A percentile compares a stretch with the other conserved stretches of the same genome.
Evolutionary conservation across 2,329 filamentous ascomycete species (phyloP).

Genomic region (Alternaria dauci): DNA sequence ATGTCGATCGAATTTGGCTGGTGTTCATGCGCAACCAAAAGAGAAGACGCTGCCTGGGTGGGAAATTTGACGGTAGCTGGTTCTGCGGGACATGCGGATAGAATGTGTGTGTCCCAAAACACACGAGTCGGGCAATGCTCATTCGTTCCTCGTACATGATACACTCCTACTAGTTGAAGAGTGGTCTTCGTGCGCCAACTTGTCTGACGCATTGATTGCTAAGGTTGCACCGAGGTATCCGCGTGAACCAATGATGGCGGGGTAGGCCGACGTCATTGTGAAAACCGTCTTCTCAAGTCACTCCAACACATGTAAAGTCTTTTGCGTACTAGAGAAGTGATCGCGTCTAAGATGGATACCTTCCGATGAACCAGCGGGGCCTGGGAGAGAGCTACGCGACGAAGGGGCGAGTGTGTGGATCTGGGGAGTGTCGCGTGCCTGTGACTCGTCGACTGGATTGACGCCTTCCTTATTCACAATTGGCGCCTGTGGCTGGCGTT

Average conservation of each 20-base stretch:
- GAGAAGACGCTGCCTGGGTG: background rate
- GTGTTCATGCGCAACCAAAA: background rate
- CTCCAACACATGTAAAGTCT: background rate
- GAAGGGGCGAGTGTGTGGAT: slow-evolving; percentile 14
- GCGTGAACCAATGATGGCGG: background rate
- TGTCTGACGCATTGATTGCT: background rate
- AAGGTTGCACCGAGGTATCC: background rate
- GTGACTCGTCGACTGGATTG: slow-evolving; percentile 29
- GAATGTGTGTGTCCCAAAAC: background rate
- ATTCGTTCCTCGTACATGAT: background rate
- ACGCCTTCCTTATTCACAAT: slow-evolving; percentile 36
- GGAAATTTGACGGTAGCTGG: background rate
- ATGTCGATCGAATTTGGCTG: background rate
- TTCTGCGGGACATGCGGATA: background rate
- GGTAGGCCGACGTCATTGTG: background rate
- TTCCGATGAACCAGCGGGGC: background rate
- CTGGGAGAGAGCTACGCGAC: slow-evolving; percentile 1
- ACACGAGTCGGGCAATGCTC: background rate
- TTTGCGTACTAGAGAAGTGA: background rate
- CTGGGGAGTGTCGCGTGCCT: slow-evolving; percentile 28
- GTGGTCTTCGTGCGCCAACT: background rate
- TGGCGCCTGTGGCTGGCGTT: slow-evolving; percentile 31
- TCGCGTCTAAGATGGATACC: background rate
- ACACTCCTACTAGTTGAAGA: background rate
- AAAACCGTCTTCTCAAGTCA: background rate